Evolutionary conservation across 2,329 filamentous ascomycete species (phyloP), one percentile per base, ranked within the genome.

Genomic region (Fusarium decemcellulare): DNA sequence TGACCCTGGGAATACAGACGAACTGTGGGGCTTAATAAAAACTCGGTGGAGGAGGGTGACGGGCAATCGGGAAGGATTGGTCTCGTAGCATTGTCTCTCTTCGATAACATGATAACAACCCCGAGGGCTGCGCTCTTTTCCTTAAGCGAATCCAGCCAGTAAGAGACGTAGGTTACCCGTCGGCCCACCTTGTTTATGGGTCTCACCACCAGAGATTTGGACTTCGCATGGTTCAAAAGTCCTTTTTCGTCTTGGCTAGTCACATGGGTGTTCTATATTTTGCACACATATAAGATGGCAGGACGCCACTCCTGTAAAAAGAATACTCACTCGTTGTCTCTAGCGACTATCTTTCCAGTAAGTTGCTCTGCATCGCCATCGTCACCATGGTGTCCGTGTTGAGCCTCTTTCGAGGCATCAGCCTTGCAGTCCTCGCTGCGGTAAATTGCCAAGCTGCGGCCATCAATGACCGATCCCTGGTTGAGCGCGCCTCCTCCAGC

Each of bases 401-500:
- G 27, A 37, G 55, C 9, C 44, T 63, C 9, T 23, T 68, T 2
- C 53, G 53, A 32, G 52, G 65, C 44, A 2, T 70, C 39, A 46
- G 65, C 9, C 57, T 70, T 16, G 56, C 47, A 27, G 65, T 43
- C 9, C 16, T 69, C 2, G 65, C 59, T 14, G 47, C 34, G 6
- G 55, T 40, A 1, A n/a, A 23, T 10, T 63, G 57, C 14, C 52
- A 44, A 36, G 48, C 55, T n/a, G 62, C 62, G 29, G 62, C 43
- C 12, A 54, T 70, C 10, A 30, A 68, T 14, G 42, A 29, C 27
- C 54, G 34, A 6, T 57, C 57, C 6, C 39, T 70, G 1, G 14
- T n/a, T 7, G 46, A 64, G 27, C 47, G 68, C 10, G 67, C 68
- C 8, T 67, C 56, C 12, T 67, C 63, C 2, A 64, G 51, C 4